These are phyloP conservation scores for Penicillium psychrosexuale DNA, from an alignment of 2,329 filamentous ascomycete species.

Conservation along the genomic window DNA sequence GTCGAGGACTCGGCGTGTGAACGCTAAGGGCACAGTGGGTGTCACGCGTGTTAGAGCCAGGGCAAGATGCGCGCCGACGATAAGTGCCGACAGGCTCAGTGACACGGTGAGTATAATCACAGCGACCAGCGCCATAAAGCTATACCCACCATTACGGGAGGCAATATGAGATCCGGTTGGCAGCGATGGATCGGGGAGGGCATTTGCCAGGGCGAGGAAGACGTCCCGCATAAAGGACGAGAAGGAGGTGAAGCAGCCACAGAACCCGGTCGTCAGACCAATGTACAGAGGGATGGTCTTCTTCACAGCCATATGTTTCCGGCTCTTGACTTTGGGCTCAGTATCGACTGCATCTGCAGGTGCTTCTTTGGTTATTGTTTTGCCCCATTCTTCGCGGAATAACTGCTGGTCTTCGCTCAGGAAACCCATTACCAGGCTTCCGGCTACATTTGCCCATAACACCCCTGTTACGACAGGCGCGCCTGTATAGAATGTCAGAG, in stretches of 20 bases:
- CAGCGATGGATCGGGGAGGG: constrained; percentile 56
- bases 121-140: constrained; percentile 75
- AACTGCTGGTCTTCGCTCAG: constrained; percentile 73
- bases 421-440: constrained; percentile 81
- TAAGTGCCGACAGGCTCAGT: constrained; percentile 66
- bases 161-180: constrained; percentile 35
- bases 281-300: constrained; percentile 88
- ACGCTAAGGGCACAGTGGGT: constrained; percentile 58
- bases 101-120: constrained; percentile 70
- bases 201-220: constrained; percentile 76
- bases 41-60: constrained; percentile 56
- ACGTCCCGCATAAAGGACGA: constrained; percentile 78
- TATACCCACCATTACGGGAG: constrained; percentile 68
- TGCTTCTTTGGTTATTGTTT: constrained; percentile 22
- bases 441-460: constrained; percentile 84
- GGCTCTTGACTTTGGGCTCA: constrained; percentile 20
- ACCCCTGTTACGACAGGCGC: constrained; percentile 71
- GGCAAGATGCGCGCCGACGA: constrained; percentile 72
- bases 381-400: constrained; percentile 67
- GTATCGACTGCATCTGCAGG: constrained; percentile 22
- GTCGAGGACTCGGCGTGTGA: constrained; percentile 63
- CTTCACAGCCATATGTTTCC: constrained; percentile 63
- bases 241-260: constrained; percentile 86
- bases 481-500: constrained; percentile 74
- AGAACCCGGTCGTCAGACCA: constrained; percentile 81